Percentiles rank a stretch among this genome's conserved stretches.
Evolutionary conservation across 2,329 filamentous ascomycete genomes (phyloP).

Genomic region (Leptodontidium sp.): DNA sequence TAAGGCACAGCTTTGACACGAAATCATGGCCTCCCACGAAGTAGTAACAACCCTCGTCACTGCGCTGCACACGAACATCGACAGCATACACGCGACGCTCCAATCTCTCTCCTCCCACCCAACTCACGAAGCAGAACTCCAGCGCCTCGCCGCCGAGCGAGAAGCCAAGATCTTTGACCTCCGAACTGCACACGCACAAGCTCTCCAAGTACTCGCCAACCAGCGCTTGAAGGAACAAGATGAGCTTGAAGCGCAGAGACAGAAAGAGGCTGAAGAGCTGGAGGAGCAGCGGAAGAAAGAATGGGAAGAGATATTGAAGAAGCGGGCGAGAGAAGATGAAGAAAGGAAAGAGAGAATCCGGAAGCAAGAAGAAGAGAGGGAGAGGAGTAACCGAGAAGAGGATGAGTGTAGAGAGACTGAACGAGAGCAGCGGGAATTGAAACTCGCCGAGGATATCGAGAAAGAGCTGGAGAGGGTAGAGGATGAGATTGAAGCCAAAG

Average conservation of each 20-base stretch:
- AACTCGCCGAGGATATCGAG: slow-evolving; percentile 36
- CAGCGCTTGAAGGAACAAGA: slow-evolving; percentile 35
- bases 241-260: slow-evolving; percentile 30
- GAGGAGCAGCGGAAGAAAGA: slow-evolving; percentile 30
- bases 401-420: slow-evolving; percentile 36
- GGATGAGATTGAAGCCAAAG: slow-evolving; percentile 41
- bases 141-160: slow-evolving; percentile 36
- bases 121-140: slow-evolving; percentile 40
- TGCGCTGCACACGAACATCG: slow-evolving; percentile 43
- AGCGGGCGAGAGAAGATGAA: slow-evolving; percentile 33
- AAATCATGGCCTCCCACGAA: not conserved
- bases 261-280: slow-evolving; percentile 33
- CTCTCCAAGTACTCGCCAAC: slow-evolving; percentile 35
- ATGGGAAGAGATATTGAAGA: slow-evolving; percentile 35
- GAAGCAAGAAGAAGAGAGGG: slow-evolving; percentile 33
- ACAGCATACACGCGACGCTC: slow-evolving; percentile 40
- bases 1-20: not conserved
- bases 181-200: slow-evolving; percentile 33
- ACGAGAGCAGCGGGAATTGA: slow-evolving; percentile 33
- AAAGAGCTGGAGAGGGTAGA: slow-evolving; percentile 41
- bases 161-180: slow-evolving; percentile 38
- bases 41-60: slow-evolving; percentile 38
- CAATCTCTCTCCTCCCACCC: slow-evolving; percentile 37
- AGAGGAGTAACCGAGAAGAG: slow-evolving; percentile 32
- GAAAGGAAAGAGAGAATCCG: slow-evolving; percentile 24